A percentile compares a stretch with the other conserved stretches of the same genome.
These are phyloP conservation scores for Dactylis glomerata DNA, from an alignment of 176 grass and related monocot species.

Conservation along the genomic window DNA sequence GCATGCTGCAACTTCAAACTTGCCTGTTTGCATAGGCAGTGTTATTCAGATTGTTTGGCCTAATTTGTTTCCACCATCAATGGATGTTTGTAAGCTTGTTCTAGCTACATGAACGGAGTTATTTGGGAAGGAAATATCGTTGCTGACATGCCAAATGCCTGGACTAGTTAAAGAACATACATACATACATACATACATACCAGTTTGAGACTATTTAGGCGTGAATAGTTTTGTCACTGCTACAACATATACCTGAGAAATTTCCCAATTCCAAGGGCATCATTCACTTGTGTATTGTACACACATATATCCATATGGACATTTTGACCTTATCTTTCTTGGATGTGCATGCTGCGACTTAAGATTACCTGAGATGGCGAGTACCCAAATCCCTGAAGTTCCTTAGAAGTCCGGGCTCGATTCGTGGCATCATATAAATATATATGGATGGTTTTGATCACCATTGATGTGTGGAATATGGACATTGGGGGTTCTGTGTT, in stretches of 20 bases:
- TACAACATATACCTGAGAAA: conserved; percentile 3
- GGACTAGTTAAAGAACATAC: neutral
- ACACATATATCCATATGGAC: neutral
- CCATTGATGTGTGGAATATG: neutral
- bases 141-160: neutral
- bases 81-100: conserved; percentile 11
- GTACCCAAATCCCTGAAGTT: neutral
- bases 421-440: neutral
- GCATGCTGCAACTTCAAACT: too few species aligned
- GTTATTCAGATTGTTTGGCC: conserved; percentile 2
- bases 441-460: neutral
- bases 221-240: neutral
- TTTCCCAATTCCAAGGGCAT: neutral
- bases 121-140: neutral
- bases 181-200: too few species aligned
- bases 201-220: neutral
- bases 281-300: neutral
- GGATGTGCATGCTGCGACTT: too few species aligned
- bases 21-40: neutral
- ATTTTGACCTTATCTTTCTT: conserved; percentile 14
- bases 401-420: neutral
- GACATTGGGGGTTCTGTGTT: neutral
- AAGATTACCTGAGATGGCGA: too few species aligned
- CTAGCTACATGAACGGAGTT: neutral
- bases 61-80: neutral